phyloP scores from a whole-genome alignment of 108 stramenopile genomes.

The Parietichytrium sp. region DNA sequence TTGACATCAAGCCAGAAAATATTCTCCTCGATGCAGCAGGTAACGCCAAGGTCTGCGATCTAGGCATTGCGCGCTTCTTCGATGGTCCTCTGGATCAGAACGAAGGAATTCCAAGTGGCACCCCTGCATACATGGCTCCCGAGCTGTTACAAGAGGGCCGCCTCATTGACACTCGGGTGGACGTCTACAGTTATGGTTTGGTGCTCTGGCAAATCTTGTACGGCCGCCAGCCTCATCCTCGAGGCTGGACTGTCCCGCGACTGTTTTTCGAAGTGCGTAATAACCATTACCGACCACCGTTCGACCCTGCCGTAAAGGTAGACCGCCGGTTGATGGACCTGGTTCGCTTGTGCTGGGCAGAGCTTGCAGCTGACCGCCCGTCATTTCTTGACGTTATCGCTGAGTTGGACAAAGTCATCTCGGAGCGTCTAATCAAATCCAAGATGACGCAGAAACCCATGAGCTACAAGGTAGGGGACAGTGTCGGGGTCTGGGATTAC shows the following conservation, averaged over 20 bases:
- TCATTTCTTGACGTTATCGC: background rate
- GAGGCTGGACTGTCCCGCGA: background rate
- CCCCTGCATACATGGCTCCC: constrained; percentile 19
- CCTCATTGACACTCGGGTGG: background rate
- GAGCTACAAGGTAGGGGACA: background rate
- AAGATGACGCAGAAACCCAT: too few species aligned
- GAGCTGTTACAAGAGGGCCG: background rate
- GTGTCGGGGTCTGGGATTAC: constrained; percentile 17
- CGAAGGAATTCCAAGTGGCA: background rate
- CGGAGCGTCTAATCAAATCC: background rate
- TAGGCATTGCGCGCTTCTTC: background rate
- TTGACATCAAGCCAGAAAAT: constrained; percentile 19
- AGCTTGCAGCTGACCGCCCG: background rate
- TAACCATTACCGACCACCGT: background rate
- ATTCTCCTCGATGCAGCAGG: background rate
- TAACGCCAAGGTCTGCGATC: constrained; percentile 7
- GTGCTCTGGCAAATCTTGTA: constrained; percentile 19
- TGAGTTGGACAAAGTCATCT: background rate
- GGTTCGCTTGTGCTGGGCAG: background rate
- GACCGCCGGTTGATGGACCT: background rate
- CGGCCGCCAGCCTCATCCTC: background rate
- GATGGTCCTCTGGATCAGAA: background rate
- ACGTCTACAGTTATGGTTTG: constrained; percentile 26
- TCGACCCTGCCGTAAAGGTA: background rate
- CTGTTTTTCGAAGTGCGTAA: constrained; percentile 31